Evolutionary conservation across 2,329 filamentous ascomycete genomes (phyloP).

Genomic region (Penicillium oxalicum): DNA sequence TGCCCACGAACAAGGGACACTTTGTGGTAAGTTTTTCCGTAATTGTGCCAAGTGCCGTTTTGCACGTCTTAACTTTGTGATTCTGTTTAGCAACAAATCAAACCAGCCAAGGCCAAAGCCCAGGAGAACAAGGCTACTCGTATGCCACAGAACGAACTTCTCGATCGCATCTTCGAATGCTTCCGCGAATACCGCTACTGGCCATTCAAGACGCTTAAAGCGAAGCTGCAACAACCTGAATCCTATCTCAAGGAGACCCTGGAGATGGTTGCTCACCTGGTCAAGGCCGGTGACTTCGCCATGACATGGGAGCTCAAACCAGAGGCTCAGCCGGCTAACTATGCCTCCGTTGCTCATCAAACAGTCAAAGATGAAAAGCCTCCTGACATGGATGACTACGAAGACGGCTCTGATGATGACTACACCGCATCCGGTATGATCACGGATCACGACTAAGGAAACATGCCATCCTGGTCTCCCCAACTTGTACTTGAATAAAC

Average conservation of each 20-base stretch:
- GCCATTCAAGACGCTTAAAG: slow-evolving; percentile 82
- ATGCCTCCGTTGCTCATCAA: slow-evolving; percentile 37
- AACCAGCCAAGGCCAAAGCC: slow-evolving; percentile 49
- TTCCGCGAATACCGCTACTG: slow-evolving; percentile 88
- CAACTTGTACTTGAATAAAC: slow-evolving; percentile 7
- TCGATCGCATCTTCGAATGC: slow-evolving; percentile 75
- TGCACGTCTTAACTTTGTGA: slow-evolving; percentile 15
- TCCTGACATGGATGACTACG: slow-evolving; percentile 43
- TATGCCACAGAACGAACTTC: slow-evolving; percentile 79
- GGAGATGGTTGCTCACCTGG: slow-evolving; percentile 73
- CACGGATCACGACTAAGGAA: slow-evolving; percentile 65
- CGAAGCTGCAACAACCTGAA: slow-evolving; percentile 76
- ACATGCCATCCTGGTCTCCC: slow-evolving; percentile 52
- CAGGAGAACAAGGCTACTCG: slow-evolving; percentile 81
- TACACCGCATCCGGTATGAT: slow-evolving; percentile 45
- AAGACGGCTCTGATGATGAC: slow-evolving; percentile 48
- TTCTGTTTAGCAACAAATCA: slow-evolving; percentile 40
- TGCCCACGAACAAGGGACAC: slow-evolving; percentile 38
- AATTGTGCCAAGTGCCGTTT: background rate
- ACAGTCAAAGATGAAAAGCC: slow-evolving; percentile 49
- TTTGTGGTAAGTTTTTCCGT: slow-evolving; percentile 37
- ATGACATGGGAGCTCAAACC: slow-evolving; percentile 78
- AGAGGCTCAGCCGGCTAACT: slow-evolving; percentile 56
- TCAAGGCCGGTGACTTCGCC: slow-evolving; percentile 76
- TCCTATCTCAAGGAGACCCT: slow-evolving; percentile 83